These are phyloP conservation scores for Eucalyptus pumila DNA, from an alignment of 345 rosid species.

Conservation along the genomic window DNA sequence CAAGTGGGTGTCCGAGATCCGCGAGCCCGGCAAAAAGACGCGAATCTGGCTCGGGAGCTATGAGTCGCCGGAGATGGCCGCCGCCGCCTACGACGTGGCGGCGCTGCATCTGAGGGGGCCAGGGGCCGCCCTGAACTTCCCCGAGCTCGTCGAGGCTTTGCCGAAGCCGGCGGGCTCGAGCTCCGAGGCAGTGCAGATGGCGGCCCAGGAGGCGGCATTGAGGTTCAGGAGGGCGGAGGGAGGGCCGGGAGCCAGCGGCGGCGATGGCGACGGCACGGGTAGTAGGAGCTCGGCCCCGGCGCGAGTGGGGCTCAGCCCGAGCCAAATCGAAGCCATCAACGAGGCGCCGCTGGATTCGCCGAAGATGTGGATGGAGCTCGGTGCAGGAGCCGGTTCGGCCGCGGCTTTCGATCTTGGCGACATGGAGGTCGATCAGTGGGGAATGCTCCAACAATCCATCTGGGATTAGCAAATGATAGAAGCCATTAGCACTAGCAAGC, in stretches of 20 bases:
- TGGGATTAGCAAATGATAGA: neutral
- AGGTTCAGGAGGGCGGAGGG: constrained; percentile 5
- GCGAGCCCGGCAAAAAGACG: constrained; percentile 76
- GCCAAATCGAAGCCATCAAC: constrained; percentile 76
- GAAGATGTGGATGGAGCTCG: constrained; percentile 40
- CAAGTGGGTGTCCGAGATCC: constrained; percentile 92
- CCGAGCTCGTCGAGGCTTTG: constrained; percentile 20
- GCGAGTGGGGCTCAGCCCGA: constrained; percentile 49
- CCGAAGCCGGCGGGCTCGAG: constrained; percentile 48
- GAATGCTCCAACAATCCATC: neutral
- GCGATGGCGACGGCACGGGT: neutral
- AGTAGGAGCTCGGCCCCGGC: constrained; percentile 7
- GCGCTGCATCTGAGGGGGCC: constrained; percentile 59
- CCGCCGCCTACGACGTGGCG: constrained; percentile 82
- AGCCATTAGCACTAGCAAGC: neutral
- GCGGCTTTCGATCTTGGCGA: neutral
- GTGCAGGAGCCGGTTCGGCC: neutral
- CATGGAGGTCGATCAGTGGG: neutral
- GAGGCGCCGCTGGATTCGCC: constrained; percentile 80
- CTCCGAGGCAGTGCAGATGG: constrained; percentile 54
- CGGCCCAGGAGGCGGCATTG: constrained; percentile 59
- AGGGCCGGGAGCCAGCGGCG: neutral
- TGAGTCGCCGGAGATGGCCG: constrained; percentile 84
- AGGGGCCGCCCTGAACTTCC: constrained; percentile 61
- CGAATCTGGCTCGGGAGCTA: constrained; percentile 91